Conservation (phyloP, 768 basidiomycete species). For the Lentinula aciculospora region DNA sequence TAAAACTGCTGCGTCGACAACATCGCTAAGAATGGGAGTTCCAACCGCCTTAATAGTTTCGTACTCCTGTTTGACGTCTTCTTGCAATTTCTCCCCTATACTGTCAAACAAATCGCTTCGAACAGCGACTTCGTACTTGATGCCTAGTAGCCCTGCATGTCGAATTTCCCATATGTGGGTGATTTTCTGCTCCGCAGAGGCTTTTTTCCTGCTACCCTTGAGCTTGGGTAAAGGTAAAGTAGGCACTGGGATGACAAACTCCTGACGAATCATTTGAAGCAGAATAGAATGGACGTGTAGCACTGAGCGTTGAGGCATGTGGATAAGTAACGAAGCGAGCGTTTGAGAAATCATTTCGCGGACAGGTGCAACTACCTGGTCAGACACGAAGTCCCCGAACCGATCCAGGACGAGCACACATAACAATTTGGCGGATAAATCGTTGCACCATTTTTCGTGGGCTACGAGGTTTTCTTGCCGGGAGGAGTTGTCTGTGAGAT, state of each 20-base stretch:
- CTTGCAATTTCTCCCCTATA: no score
- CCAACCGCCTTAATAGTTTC: slow-evolving; percentile 35
- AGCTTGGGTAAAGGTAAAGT: neutral
- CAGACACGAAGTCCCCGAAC: slow-evolving; percentile 97
- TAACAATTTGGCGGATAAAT: slow-evolving; percentile 78
- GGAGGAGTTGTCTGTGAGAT: slow-evolving; percentile 41
- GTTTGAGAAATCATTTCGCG: slow-evolving; percentile 95
- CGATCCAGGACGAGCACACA: slow-evolving; percentile 91
- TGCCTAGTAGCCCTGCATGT: slow-evolving; percentile 94
- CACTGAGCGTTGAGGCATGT: slow-evolving; percentile 81
- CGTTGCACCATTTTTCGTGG: slow-evolving; percentile 89
- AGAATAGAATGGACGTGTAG: slow-evolving; percentile 78
- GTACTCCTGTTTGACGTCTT: slow-evolving; percentile 28
- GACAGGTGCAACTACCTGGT: slow-evolving; percentile 96
- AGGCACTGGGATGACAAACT: slow-evolving; percentile 45
- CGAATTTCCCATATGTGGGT: slow-evolving; percentile 92
- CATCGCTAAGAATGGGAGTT: slow-evolving; percentile 61
- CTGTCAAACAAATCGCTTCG: slow-evolving; percentile 66
- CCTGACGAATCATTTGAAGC: slow-evolving; percentile 91
- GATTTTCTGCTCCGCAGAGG: slow-evolving; percentile 29
- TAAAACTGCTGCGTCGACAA: slow-evolving; percentile 86
- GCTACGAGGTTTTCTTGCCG: slow-evolving; percentile 53
- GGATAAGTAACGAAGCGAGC: slow-evolving; percentile 79
- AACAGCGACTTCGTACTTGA: slow-evolving; percentile 98
- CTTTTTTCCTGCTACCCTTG: slow-evolving; percentile 15